Base-by-base conservation (phyloP, 2,329 filamentous ascomycete species). In the Endothia cerciana region DNA sequence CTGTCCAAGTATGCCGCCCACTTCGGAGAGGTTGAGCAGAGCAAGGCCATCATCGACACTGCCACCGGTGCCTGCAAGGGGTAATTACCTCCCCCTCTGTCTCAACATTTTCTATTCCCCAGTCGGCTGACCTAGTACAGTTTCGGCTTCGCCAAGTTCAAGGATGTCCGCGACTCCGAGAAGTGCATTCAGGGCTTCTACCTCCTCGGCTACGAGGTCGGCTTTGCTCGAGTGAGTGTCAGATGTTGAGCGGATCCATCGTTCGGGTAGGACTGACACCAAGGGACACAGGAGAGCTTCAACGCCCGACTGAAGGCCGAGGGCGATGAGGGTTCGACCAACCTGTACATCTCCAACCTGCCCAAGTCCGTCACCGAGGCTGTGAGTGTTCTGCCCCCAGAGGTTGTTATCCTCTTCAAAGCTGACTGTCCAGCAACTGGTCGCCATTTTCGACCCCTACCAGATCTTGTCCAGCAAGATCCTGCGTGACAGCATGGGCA, bases 281-380 rank as follows among this genome's bases (percentile, higher is more conserved):
- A 33, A 49, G 17, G 62, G 56, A 49, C 58, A 63, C 30, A 96
- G 91, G 95, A 98, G 82, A 98, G 94, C 25, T 97, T 98, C 81
- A 99, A 99, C 79, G 94, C 94, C 71, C 93, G 96, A 72, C 91
- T 99, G 73, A 98, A 99, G 85, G 94, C 95, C 56, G 92, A 98
- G 74, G 91, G 94, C 64, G 94, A 99, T 74, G 91, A 91, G 62
- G 75, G 79, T 51, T 98, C 96, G 57, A 98, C 95, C 70, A 99
- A 99, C 76, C 87, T 99, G 69, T 99, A 99, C 79, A 94, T 98
- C 69, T 99, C 96, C 36, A 99, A 98, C 79, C 86, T 99, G 55
- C 95, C 95, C 43, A 94, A 94, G 79, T 88, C 89, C 69, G 89
- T 97, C 85, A 97, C 92, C 62, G 96, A 99, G 82, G 89, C 92